A percentile compares a stretch with the other conserved stretches of the same genome.
These are phyloP conservation scores for Cladosporium sp. DNA, from an alignment of 2,329 filamentous ascomycete species.

Conservation along the genomic window DNA sequence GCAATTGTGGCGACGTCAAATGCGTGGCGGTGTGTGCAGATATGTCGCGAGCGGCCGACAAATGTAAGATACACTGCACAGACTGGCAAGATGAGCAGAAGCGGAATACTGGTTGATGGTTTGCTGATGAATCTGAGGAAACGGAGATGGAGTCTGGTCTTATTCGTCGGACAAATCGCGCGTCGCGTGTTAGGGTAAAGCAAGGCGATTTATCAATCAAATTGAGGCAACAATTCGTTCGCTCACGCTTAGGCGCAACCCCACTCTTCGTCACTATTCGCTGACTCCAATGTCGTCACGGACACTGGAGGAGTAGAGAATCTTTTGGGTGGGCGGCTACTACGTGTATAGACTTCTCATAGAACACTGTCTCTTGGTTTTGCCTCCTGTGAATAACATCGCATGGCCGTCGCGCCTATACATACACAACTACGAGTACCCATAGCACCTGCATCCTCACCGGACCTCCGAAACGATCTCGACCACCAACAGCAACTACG, in stretches of 20 bases:
- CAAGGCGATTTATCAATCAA: neutral
- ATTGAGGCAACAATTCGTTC: neutral
- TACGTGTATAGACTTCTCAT: neutral
- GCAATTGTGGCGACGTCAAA: neutral
- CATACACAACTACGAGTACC: neutral
- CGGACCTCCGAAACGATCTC: neutral
- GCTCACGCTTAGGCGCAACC: too few relatives aligned
- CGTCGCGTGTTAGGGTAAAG: constrained; percentile 1
- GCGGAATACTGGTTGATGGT: neutral
- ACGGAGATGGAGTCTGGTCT: neutral
- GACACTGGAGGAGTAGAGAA: neutral
- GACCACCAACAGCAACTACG: neutral
- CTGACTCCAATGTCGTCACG: neutral
- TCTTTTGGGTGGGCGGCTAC: neutral
- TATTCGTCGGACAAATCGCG: neutral
- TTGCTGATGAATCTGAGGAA: neutral
- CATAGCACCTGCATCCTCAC: neutral
- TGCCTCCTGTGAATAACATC: neutral
- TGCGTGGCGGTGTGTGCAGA: neutral
- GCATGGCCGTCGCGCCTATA: neutral
- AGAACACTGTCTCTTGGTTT: neutral
- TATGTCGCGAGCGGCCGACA: neutral
- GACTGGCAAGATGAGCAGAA: neutral
- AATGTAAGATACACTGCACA: neutral
- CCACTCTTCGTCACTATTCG: neutral